Evolutionary conservation across 169 alveolate species (phyloP), one percentile per base, ranked within the genome.

Genomic region (Plasmodium cynomolgi): DNA sequence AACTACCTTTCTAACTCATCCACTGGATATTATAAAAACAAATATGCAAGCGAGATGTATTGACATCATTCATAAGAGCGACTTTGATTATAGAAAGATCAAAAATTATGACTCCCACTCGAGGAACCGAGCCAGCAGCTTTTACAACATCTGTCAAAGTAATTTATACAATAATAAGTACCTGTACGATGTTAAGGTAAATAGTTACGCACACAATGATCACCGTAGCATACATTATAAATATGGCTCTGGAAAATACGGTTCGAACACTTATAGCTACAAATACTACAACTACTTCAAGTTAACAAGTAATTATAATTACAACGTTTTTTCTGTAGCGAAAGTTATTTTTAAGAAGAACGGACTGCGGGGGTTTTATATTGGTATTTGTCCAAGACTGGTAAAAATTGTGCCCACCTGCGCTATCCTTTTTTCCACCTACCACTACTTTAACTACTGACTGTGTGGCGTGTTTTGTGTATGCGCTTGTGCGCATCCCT

Each of bases 31-130:
- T 13, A 80, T 92, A 11, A 91, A 95, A 81, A 95, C 97, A 5
- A 95, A 95, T 44, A 84, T 92, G 83, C 96, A 95, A 91, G 94
- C 94, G n/a, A 90, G 94, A 90, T 90, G 94, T 15, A 90, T 90
- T 47, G 94, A 90, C 73, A 81, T 90, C n/a, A 90, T 90, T 23
- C 94, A 90, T 58, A 90, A 90, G 83, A 90, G 90, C 73, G 94
- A 90, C 33, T 90, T 90, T 90, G 94, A 90, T 80, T 37, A 90
- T 62, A 90, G 56, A 79, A 90, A 90, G 82, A 90, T 90, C 31
- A 90, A 90, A 39, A 90, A 90, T 62, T 90, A 90, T 44, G 94
- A 90, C 50, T 17, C 50, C n/a, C 54, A n/a, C 72, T 26, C 47
- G 6, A 90, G 74, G 47, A 58, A 26, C 72, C 37, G 58, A 80